phyloP scores from a whole-genome alignment of 2,329 filamentous ascomycete genomes.

The Sporothrix phasma region DNA sequence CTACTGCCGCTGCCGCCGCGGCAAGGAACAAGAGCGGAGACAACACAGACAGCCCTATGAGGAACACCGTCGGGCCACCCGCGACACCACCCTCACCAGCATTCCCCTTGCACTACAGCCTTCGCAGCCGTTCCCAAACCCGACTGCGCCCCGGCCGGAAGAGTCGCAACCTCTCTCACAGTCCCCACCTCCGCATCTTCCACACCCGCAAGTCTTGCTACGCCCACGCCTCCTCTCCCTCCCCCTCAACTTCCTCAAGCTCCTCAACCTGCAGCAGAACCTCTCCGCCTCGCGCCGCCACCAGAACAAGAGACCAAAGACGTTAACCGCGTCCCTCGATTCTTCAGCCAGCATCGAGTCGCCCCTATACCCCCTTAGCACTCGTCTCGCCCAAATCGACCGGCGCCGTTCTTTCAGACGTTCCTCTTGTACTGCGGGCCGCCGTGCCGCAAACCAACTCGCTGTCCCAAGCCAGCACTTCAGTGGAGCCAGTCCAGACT shows the following conservation, averaged over 20 bases:
- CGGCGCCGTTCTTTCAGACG: neutral
- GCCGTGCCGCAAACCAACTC: neutral
- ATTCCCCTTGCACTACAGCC: slow-evolving; percentile 20
- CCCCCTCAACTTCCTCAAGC: no score
- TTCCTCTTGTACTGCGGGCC: slow-evolving; percentile 3
- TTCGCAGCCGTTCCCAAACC: slow-evolving; percentile 20
- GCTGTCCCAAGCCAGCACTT: neutral
- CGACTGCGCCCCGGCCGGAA: neutral
- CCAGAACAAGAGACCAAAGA: neutral
- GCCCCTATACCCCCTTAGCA: neutral
- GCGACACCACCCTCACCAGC: slow-evolving; percentile 14
- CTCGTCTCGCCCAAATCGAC: neutral
- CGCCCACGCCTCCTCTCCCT: neutral
- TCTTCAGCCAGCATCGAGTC: neutral
- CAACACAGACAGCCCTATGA: neutral
- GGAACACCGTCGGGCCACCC: neutral
- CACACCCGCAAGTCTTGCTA: neutral
- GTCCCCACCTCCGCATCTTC: neutral
- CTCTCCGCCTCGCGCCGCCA: neutral
- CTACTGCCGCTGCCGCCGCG: neutral
- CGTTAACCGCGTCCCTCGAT: neutral
- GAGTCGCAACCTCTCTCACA: neutral
- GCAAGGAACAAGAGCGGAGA: neutral
- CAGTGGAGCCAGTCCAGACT: no score
- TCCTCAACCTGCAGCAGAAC: neutral